These are phyloP conservation scores for Fusarium tuaranense DNA, from an alignment of 2,329 filamentous ascomycete species.

Conservation along the genomic window DNA sequence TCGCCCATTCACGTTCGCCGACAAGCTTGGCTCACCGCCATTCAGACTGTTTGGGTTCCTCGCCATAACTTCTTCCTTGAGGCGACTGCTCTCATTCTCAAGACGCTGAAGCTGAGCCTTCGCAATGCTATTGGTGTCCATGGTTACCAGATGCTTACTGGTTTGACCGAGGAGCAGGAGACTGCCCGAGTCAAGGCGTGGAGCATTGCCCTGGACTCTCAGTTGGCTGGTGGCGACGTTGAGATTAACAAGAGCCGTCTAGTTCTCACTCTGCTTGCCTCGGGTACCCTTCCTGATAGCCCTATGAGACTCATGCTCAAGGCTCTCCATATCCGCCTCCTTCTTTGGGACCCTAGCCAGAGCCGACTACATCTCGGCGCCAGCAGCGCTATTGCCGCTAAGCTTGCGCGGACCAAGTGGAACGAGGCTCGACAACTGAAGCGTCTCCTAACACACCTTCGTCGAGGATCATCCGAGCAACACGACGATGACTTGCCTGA, in stretches of 20 bases:
- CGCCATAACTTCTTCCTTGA: constrained; percentile 89
- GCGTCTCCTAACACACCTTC: constrained; percentile 57
- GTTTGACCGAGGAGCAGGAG: constrained; percentile 86
- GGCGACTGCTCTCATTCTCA: constrained; percentile 81
- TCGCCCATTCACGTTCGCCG: constrained; percentile 87
- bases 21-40: constrained; percentile 91
- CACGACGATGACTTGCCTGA: constrained; percentile 74
- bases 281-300: constrained; percentile 85
- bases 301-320: constrained; percentile 90
- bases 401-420: constrained; percentile 83
- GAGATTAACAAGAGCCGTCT: constrained; percentile 91
- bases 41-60: constrained; percentile 93
- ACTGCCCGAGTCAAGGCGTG: constrained; percentile 89
- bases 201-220: constrained; percentile 92
- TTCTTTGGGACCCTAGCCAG: constrained; percentile 82
- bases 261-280: constrained; percentile 87
- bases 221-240: constrained; percentile 88
- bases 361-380: constrained; percentile 72
- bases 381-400: constrained; percentile 77
- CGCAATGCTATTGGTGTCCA: constrained; percentile 82
- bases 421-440: constrained; percentile 79
- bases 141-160: constrained; percentile 82
- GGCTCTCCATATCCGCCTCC: constrained; percentile 88
- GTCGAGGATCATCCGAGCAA: constrained; percentile 55
- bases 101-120: constrained; percentile 84